phyloP scores from a whole-genome alignment of 495 filamentous ascomycete species.

The Neurospora intermedia region DNA sequence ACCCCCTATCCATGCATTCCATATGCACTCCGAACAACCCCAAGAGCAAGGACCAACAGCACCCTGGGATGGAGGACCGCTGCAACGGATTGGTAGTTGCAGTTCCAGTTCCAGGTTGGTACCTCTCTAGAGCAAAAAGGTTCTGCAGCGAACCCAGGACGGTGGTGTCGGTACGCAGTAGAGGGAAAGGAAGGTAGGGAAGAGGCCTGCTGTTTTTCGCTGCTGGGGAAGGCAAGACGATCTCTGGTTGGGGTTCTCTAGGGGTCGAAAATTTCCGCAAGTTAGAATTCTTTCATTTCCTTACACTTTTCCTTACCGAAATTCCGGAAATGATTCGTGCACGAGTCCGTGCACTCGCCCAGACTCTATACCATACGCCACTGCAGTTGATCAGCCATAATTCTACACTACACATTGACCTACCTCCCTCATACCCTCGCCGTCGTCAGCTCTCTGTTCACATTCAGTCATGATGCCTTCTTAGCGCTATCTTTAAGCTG shows the following conservation, averaged over 20 bases:
- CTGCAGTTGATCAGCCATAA: too few relatives aligned
- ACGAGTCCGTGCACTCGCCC: too few relatives aligned
- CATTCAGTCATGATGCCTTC: too few relatives aligned
- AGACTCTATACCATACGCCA: too few relatives aligned
- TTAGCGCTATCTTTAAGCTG: too few relatives aligned
- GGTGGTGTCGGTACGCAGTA: not conserved
- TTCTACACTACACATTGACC: too few relatives aligned
- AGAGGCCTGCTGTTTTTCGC: not conserved
- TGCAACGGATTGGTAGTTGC: not conserved
- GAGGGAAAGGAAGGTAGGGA: not conserved
- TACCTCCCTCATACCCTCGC: too few relatives aligned
- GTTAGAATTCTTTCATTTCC: too few relatives aligned
- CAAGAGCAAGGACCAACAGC: not conserved
- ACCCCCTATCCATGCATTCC: not conserved
- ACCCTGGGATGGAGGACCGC: not conserved
- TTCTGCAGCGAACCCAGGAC: not conserved
- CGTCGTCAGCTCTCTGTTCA: too few relatives aligned
- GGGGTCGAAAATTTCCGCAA: not conserved
- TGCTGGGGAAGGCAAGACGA: not conserved
- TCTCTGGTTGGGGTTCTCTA: not conserved
- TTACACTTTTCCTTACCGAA: too few relatives aligned
- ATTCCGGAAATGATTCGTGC: too few relatives aligned
- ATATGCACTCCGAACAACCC: not conserved
- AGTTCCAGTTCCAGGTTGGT: too few relatives aligned
- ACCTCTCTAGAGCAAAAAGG: not conserved